These are phyloP conservation scores for Tulasnella sp. DNA, from an alignment of 768 basidiomycete species.

Conservation along the genomic window DNA sequence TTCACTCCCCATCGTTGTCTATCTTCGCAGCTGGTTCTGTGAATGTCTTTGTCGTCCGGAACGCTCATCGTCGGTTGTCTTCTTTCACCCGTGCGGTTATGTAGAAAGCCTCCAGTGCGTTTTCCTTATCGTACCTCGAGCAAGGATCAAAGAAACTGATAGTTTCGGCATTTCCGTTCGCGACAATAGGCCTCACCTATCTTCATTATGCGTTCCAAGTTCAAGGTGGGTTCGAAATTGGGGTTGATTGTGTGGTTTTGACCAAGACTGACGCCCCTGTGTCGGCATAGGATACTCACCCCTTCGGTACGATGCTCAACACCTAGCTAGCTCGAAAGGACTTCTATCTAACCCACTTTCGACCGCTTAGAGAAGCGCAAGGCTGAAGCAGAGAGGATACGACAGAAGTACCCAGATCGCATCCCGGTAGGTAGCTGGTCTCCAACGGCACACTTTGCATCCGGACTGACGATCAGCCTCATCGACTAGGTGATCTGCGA, in stretches of 20 bases:
- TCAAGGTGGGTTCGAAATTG: conserved; percentile 36
- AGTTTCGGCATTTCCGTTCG: neutral
- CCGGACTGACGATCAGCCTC: neutral
- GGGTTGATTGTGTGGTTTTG: neutral
- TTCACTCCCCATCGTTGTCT: neutral
- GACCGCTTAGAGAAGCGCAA: conserved; percentile 82
- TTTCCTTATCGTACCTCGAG: neutral
- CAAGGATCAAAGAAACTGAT: neutral
- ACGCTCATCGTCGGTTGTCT: neutral
- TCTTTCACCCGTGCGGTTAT: neutral
- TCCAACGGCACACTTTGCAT: neutral
- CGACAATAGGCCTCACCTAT: neutral
- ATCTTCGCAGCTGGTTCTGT: neutral
- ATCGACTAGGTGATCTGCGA: conserved; percentile 87
- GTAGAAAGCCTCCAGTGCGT: neutral
- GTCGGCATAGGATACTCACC: conserved; percentile 71
- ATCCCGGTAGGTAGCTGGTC: conserved; percentile 64
- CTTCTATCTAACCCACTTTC: neutral
- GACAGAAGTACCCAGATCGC: conserved; percentile 97
- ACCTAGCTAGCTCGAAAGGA: neutral
- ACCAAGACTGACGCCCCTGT: conserved; percentile 12
- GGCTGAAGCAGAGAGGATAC: conserved; percentile 95
- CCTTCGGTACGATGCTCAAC: conserved; percentile 58
- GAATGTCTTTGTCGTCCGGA: neutral
- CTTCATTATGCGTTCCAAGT: conserved; percentile 73